Evolutionary conservation across 2,329 filamentous ascomycete genomes (phyloP), one percentile per base, ranked within the genome.

Genomic region (Aspergillus chevalieri): DNA sequence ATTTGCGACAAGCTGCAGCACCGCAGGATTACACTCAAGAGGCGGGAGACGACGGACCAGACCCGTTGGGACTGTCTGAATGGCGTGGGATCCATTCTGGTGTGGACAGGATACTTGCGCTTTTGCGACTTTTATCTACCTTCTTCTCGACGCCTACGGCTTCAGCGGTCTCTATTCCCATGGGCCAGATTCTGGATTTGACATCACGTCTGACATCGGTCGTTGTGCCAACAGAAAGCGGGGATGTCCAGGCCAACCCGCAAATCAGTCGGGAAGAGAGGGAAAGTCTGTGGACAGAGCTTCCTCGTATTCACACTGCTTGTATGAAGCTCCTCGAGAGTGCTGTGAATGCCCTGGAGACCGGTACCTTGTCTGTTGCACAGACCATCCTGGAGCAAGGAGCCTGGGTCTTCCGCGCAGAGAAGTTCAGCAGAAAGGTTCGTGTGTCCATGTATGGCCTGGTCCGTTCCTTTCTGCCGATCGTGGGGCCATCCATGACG

Each of bases 11-110:
- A 54, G 55, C 47, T 47, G 64, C 56, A 52, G 70, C 56, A 56
- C 53, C 72, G 58, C 63, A 64, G 39, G 56, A 67, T 49, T 70
- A 69, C 49, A 65, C 61, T 46, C 58, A 62, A 15, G 59, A 64
- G 41, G 60, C 71, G 41, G 59, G 65, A 22, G 70, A 74, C 52
- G 57, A 64, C 6, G 69, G 68, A 6, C 49, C 65, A 9, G 72
- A 77, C 52, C 57, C 65, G 7, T 61, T 78, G 38, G 75, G 73
- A 22, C 71, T 94, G n/a, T 79, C 82, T 1, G 57, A 71, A 0
- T 96, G 91, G 91, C 75, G 72, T 10, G 89, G 90, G 8, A 72
- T 95, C n/a, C 77, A 80, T 54, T 80, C 84, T 19, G 92, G 92
- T 6, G 73, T 81, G 14, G 82, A 89, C 62, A 80, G 89, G 47